Base-by-base conservation (phyloP, 352 stramenopile genomes). In the Globisporangium megalacanthum region DNA sequence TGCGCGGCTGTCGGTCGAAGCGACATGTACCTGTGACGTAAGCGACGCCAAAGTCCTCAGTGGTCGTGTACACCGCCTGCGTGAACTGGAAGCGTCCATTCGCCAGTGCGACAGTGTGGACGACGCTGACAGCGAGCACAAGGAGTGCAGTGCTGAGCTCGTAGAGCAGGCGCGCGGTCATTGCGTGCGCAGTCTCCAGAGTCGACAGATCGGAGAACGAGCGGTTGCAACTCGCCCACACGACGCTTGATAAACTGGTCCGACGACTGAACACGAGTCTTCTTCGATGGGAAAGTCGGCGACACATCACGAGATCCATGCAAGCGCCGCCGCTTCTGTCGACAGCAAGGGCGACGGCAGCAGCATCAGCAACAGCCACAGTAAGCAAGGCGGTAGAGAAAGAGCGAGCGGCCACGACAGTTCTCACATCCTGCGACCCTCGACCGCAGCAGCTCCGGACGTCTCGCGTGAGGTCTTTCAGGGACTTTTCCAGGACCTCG, bases 401-500 rank as follows among this genome's bases (percentile, higher is more conserved):
- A 13, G 35, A 39, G 35, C 35, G 6, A 5, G 7, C 4, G 29
- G 15, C 39, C 37, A 4, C 42, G 7, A 0, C 5, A 4, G 6
- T 39, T 13, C 9, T 17, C 5, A 47, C 35, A 25, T 8, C 13
- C n/a, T 20, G 14, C 35, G 6, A 13, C 35, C 13, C 15, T 6
- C 33, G 5, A 4, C 49, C 8, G 35, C 50, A 6, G 29, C 45
- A 13, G 29, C 53, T n/a, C 2, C 35, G 7, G 47, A 58, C 25
- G 60, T 69, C 2, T 88, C 79, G 50, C 66, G 69, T 0, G 73
- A 85, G 31, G 61, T 92, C 36, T 88, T 92, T 57, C 77, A 92
- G 44, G 66, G 73, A 4, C 67, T 92, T 13, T 89, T 92, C 54
- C 76, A 76, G 44, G 79, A 89, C 50, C 46, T 92, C 6, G 79